phyloP scores from a whole-genome alignment of 331 rosid genomes.

The Prunus yedoensis region DNA sequence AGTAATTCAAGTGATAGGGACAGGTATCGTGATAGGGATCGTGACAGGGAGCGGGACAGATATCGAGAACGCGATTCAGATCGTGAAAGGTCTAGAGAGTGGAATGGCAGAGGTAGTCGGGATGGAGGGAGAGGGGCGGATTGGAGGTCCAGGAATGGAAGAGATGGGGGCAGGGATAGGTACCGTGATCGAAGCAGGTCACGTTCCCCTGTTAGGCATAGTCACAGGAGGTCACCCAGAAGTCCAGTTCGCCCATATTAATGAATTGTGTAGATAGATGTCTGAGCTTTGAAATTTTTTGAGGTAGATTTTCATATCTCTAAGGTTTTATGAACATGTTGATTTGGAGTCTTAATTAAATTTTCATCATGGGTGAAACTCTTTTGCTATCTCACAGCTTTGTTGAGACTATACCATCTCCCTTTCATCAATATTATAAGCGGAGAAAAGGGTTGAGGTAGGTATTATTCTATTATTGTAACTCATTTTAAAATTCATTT shows the following conservation, averaged over 20 bases:
- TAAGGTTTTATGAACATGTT: constrained; percentile 62
- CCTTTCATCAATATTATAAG: constrained; percentile 72
- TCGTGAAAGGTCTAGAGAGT: constrained; percentile 74
- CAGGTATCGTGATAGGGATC: constrained; percentile 62
- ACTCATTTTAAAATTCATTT: constrained; percentile 38
- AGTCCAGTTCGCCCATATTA: constrained; percentile 66
- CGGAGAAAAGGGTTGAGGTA: constrained; percentile 93
- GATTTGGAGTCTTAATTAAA: constrained; percentile 54
- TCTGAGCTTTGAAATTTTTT: constrained; percentile 72
- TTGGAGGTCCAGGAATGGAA: constrained; percentile 77
- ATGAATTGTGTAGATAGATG: constrained; percentile 63
- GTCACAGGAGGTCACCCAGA: constrained; percentile 73
- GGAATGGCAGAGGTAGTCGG: constrained; percentile 65
- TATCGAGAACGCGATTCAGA: constrained; percentile 67
- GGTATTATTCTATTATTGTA: constrained; percentile 62
- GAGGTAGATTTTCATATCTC: constrained; percentile 89
- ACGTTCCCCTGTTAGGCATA: constrained; percentile 74
- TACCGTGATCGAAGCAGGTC: constrained; percentile 83
- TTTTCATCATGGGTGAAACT: constrained; percentile 73
- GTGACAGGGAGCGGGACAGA: constrained; percentile 73
- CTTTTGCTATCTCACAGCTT: constrained; percentile 84
- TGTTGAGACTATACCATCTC: constrained; percentile 83
- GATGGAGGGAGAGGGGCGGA: constrained; percentile 70
- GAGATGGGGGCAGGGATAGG: constrained; percentile 79
- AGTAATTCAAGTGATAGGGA: constrained; percentile 82